These are phyloP conservation scores for Lasiosphaeria miniovina DNA, from an alignment of 495 filamentous ascomycete genomes.

Conservation along the genomic window DNA sequence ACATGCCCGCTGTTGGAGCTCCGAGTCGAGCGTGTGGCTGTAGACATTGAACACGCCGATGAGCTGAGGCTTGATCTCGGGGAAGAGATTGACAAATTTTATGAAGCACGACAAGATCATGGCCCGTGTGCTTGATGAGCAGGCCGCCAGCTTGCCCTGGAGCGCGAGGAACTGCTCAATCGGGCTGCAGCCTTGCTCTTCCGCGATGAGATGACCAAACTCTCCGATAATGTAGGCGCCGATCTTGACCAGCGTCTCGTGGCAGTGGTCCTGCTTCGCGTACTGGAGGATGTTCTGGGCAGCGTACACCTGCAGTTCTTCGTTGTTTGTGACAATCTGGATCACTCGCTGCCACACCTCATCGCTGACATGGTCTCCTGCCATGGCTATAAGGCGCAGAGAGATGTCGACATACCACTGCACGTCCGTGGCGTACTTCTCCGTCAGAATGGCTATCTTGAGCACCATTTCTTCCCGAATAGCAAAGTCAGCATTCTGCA, in stretches of 20 bases:
- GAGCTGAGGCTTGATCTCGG: constrained; percentile 95
- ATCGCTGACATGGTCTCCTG: constrained; percentile 97
- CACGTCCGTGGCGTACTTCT: constrained; percentile 97
- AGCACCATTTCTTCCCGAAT: constrained; percentile 99
- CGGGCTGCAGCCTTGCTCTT: constrained; percentile 85
- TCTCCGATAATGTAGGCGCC: constrained; percentile 94
- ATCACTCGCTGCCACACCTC: constrained; percentile 99
- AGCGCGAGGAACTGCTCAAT: constrained; percentile 97
- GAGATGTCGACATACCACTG: constrained; percentile 99
- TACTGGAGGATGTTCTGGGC: constrained; percentile 89
- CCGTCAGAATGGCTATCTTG: constrained; percentile 96
- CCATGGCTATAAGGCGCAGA: constrained; percentile 88
- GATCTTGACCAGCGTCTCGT: constrained; percentile 96
- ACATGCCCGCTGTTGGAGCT: constrained; percentile 93
- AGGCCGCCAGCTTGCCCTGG: constrained; percentile 83
- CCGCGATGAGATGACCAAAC: constrained; percentile 97
- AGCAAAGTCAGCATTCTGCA: constrained; percentile 94
- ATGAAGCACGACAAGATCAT: constrained; percentile 94
- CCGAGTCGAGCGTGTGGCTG: constrained; percentile 91
- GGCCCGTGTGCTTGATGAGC: constrained; percentile 82
- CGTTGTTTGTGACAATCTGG: constrained; percentile 99
- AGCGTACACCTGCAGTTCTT: constrained; percentile 94
- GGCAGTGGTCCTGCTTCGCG: constrained; percentile 85
- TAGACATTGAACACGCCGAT: constrained; percentile 86
- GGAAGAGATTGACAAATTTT: constrained; percentile 98